phyloP scores from a whole-genome alignment of 1,139 yeast genomes.

The Taiozyma sp. region DNA sequence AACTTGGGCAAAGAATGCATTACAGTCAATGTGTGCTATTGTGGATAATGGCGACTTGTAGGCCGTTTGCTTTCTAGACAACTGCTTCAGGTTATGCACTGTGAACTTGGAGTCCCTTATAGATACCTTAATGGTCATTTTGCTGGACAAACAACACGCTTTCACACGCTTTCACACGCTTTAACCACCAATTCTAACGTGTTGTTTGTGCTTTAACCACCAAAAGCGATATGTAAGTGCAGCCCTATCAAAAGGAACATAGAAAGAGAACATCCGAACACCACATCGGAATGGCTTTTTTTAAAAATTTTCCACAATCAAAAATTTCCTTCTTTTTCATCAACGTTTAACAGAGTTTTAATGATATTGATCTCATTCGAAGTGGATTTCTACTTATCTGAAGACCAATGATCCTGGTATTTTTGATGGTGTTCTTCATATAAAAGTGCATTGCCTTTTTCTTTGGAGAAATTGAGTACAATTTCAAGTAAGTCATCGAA shows the following conservation, averaged over 20 bases:
- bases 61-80: constrained; percentile 41
- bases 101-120: constrained; percentile 32
- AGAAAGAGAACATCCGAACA: constrained; percentile 8
- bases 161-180: no score
- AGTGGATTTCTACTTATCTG: no score
- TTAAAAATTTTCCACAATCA: no score
- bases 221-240: no score
- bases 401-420: no score
- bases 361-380: no score
- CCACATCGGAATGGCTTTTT: constrained; percentile 1
- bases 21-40: constrained; percentile 81
- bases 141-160: no score
- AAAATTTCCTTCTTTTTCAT: no score
- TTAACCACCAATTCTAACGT: background rate
- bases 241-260: background rate
- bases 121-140: background rate
- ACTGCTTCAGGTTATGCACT: constrained; percentile 40
- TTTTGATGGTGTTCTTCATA: no score
- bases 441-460: background rate
- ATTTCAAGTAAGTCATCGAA: background rate
- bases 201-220: background rate
- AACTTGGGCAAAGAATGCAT: constrained; percentile 94
- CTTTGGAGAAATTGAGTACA: constrained; percentile 4
- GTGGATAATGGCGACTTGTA: constrained; percentile 70
- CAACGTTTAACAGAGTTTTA: no score